phyloP scores from a whole-genome alignment of 1,284 basidiomycete species.

The Sparassis latifolia region DNA sequence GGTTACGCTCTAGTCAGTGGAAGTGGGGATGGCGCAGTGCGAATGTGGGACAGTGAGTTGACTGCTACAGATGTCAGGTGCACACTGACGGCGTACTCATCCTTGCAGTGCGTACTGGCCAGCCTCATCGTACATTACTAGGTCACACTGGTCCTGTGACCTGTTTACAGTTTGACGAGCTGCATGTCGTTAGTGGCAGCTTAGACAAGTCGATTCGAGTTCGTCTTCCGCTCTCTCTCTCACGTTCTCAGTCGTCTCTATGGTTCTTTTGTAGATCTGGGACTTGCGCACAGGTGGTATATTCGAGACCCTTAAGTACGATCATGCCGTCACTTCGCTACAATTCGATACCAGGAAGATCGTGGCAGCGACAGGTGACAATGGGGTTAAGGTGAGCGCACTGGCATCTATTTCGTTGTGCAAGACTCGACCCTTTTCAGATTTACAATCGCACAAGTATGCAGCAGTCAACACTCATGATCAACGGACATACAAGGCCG shows the following conservation, averaged over 20 bases:
- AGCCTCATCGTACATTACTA: slow-evolving; percentile 88
- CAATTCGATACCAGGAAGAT: slow-evolving; percentile 97
- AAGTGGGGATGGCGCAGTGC: slow-evolving; percentile 92
- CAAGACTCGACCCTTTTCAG: slow-evolving; percentile 31
- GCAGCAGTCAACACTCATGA: slow-evolving; percentile 78
- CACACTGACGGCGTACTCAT: no score
- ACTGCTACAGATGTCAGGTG: background rate
- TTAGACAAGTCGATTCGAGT: slow-evolving; percentile 92
- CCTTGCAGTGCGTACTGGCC: slow-evolving; percentile 88
- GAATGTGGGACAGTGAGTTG: slow-evolving; percentile 97
- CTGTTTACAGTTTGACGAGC: slow-evolving; percentile 95
- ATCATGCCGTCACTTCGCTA: slow-evolving; percentile 84
- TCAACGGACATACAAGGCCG: slow-evolving; percentile 90
- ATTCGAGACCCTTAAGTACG: slow-evolving; percentile 87
- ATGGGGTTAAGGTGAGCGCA: slow-evolving; percentile 74
- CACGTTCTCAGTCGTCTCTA: background rate
- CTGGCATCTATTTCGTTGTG: background rate
- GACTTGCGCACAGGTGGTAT: slow-evolving; percentile 89
- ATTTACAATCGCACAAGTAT: slow-evolving; percentile 94
- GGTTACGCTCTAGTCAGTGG: slow-evolving; percentile 96
- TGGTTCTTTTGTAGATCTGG: slow-evolving; percentile 67
- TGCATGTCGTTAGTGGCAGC: slow-evolving; percentile 87
- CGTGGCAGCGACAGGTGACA: slow-evolving; percentile 90
- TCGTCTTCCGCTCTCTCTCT: slow-evolving; percentile 21
- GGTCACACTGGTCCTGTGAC: slow-evolving; percentile 95